phyloP scores from a whole-genome alignment of 345 rosid genomes.

The Dipteronia sinensis region DNA sequence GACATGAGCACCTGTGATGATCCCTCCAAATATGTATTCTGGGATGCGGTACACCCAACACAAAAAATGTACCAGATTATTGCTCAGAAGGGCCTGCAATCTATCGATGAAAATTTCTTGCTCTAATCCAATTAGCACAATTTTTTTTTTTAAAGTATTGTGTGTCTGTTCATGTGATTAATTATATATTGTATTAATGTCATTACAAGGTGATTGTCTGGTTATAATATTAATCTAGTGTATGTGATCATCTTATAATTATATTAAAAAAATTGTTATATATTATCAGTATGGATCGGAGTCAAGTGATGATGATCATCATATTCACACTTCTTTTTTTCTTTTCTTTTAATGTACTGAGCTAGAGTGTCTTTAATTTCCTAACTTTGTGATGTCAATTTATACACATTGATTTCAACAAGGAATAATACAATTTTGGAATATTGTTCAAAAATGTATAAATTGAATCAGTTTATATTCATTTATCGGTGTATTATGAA shows the following conservation, averaged over 20 bases:
- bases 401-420: neutral
- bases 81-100: slow-evolving; percentile 47
- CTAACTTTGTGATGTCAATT: neutral
- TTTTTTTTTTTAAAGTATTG: too few species aligned
- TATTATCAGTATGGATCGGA: too few species aligned
- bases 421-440: too few species aligned
- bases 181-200: too few species aligned
- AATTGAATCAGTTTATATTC: too few species aligned
- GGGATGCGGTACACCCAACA: slow-evolving; percentile 92
- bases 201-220: neutral
- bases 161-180: neutral
- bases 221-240: neutral
- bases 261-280: too few species aligned
- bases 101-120: slow-evolving; percentile 27
- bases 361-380: neutral
- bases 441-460: too few species aligned
- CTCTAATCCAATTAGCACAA: neutral
- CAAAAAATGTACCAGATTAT: slow-evolving; percentile 72
- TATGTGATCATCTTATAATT: neutral
- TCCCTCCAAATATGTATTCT: slow-evolving; percentile 62
- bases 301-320: neutral
- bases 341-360: neutral
- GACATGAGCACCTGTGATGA: slow-evolving; percentile 62
- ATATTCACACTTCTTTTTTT: neutral
- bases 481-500: too few species aligned